Percentiles rank a stretch among this genome's conserved stretches.
Evolutionary conservation across 106 monocot genomes (phyloP).

Genomic region (Gastrodia elata): DNA sequence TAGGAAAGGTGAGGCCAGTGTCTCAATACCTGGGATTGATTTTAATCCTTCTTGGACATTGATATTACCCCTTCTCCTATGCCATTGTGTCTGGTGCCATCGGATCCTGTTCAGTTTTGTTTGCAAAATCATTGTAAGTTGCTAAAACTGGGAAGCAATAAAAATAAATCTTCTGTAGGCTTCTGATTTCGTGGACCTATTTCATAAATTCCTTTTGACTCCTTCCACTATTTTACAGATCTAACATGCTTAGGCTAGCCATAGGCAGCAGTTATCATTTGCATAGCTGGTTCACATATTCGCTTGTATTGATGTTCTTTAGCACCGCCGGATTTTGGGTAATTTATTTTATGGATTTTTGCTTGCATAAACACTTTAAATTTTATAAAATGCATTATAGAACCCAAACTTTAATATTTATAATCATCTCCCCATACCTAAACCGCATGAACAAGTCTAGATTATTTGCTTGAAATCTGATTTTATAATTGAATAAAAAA

Average conservation of each 20-base stretch:
- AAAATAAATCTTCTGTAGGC: neutral
- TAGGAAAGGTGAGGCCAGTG: conserved; percentile 61
- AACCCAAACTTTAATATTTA: too few species aligned
- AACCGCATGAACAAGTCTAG: too few species aligned
- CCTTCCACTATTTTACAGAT: conserved; percentile 29
- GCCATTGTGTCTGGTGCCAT: conserved; percentile 90
- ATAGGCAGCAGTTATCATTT: conserved; percentile 77
- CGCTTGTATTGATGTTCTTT: conserved; percentile 70
- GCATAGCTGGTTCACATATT: conserved; percentile 95
- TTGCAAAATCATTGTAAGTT: conserved; percentile 97
- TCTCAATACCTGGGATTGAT: conserved; percentile 45
- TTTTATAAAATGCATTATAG: too few species aligned
- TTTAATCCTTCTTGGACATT: conserved; percentile 58
- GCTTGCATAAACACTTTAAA: too few species aligned
- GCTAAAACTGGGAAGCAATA: neutral
- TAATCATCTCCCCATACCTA: too few species aligned
- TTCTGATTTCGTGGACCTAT: neutral
- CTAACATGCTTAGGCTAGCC: conserved; percentile 83
- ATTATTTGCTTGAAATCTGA: too few species aligned
- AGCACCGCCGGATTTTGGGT: conserved; percentile 99
- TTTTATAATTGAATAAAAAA: too few species aligned
- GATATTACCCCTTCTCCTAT: conserved; percentile 86
- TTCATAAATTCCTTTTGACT: neutral
- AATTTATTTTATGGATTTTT: conserved; percentile 17
- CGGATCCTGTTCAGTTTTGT: conserved; percentile 93